Base-by-base conservation (phyloP, 345 rosid species). In the Physaria fendleri region DNA sequence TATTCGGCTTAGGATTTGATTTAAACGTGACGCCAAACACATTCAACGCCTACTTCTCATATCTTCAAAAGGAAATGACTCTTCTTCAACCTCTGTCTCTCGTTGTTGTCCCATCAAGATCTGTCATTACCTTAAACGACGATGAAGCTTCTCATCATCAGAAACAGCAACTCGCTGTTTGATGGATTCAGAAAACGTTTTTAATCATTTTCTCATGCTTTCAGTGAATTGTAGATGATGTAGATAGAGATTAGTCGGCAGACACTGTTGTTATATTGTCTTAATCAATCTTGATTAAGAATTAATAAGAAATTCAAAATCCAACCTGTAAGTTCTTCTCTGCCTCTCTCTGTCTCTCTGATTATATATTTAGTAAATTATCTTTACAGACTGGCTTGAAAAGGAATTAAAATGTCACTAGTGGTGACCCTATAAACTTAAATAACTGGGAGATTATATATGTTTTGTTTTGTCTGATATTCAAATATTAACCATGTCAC, bases 11-110 rank as follows among this genome's bases (percentile, higher is more conserved):
- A 71, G 84, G 92, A 2, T 91, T 91, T 75, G 69, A 81, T 14
- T 71, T 91, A 58, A 85, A 88, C 74, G 86, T 88, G 62, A 85
- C 81, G 17, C 96, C 98, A 28, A 81, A 76, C 66, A 76, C 92
- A 8, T 91, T 85, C 70, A 79, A 82, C 46, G 73, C 84, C 4
- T 88, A 85, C 65, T 77, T 77, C 74, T 56, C 86, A 18, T 66
- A 81, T 72, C 82, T 91, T n/a, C 86, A 76, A 32, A 81, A 76
- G 23, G 86, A 85, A 74, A 86, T 77, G 84, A 74, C 71, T 81
- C 71, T 67, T 67, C 66, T 74, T 45, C 84, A 80, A 41, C 79
- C 84, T 33, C 70, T 79, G 4, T 62, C 74, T 6, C 63, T 69
- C 35, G 34, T 50, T 28, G 11, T 43, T 58, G 66, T 55, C 23